Evolutionary conservation across 106 monocot species (phyloP), one percentile per base, ranked within the genome.

Genomic region (Hemerocallis citrina): DNA sequence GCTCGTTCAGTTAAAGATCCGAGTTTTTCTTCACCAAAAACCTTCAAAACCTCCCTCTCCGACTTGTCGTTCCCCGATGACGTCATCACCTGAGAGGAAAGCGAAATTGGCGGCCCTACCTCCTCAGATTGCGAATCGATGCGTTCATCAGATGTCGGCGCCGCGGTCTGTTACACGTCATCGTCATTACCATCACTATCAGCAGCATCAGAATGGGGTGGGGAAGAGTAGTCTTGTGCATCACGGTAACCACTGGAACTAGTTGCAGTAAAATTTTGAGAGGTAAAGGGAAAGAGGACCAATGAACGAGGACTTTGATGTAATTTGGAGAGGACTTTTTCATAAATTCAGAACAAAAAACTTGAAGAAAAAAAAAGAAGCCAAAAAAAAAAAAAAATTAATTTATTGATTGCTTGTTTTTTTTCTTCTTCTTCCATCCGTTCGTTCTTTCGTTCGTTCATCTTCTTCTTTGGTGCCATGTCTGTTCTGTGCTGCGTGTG

Each of bases 1-100:
- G 19, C 5, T 24, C 19, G 66, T 14, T 27, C 74, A 76, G 9
- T 20, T 69, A 3, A 93, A 85, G 74, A 79, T 93, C 85, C 78
- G 81, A 1, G 79, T 82, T 3, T 93, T 93, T 65, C 82, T 93
- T 27, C 34, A 76, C 50, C 73, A 46, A 17, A 51, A 30, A 19
- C 31, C 65, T 19, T 30, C 34, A 5, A 36, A 36, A 12, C 16
- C 52, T 21, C 11, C 45, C 19, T 14, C 59, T 60, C 57, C n/a
- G n/a, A n/a, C n/a, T n/a, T n/a, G n/a, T n/a, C n/a, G n/a, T n/a
- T n/a, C n/a, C n/a, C n/a, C n/a, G n/a, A n/a, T n/a, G n/a, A n/a
- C n/a, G n/a, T n/a, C n/a, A n/a, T n/a, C n/a, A n/a, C n/a, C n/a
- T n/a, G n/a, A n/a, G n/a, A n/a, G n/a, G n/a, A n/a, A n/a, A n/a